Evolutionary conservation across 106 monocot genomes (phyloP).

Genomic region (Dendrobium catenatum): DNA sequence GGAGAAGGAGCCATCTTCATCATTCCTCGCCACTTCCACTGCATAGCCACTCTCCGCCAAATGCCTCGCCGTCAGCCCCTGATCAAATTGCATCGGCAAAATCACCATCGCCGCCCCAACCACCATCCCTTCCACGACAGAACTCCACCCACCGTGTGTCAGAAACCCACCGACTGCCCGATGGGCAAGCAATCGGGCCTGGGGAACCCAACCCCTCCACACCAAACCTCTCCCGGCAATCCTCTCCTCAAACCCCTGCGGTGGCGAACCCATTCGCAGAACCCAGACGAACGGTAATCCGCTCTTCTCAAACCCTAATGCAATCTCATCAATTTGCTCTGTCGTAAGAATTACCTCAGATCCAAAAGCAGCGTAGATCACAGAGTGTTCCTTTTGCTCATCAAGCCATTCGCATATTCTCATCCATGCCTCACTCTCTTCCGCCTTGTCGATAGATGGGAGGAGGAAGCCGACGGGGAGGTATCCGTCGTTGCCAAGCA

Average conservation of each 20-base stretch:
- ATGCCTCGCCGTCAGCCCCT: constrained; percentile 42
- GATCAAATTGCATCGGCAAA: constrained; percentile 11
- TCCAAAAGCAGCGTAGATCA: constrained; percentile 25
- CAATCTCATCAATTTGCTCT: constrained; percentile 22
- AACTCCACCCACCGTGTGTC: constrained; percentile 63
- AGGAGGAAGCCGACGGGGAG: constrained; percentile 14
- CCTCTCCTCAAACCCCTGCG: neutral
- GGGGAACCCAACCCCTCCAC: constrained; percentile 58
- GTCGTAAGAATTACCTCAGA: constrained; percentile 7
- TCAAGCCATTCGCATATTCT: constrained; percentile 19
- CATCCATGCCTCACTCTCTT: neutral
- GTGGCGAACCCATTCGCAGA: constrained; percentile 17
- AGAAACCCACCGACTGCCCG: constrained; percentile 38
- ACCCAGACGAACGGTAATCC: constrained; percentile 52
- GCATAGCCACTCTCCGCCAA: constrained; percentile 43
- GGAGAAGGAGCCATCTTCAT: constrained; percentile 12
- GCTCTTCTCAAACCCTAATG: constrained; percentile 33
- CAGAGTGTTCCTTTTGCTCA: constrained; percentile 4
- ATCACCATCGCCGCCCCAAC: constrained; percentile 39
- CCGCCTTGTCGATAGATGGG: neutral
- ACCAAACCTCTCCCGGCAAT: constrained; percentile 27
- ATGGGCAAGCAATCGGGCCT: constrained; percentile 38
- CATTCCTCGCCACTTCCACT: constrained; percentile 13
- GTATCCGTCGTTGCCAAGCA: neutral
- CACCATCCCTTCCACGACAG: constrained; percentile 43